phyloP scores from a whole-genome alignment of 305 asterid species.

The Fraxinus ornus region DNA sequence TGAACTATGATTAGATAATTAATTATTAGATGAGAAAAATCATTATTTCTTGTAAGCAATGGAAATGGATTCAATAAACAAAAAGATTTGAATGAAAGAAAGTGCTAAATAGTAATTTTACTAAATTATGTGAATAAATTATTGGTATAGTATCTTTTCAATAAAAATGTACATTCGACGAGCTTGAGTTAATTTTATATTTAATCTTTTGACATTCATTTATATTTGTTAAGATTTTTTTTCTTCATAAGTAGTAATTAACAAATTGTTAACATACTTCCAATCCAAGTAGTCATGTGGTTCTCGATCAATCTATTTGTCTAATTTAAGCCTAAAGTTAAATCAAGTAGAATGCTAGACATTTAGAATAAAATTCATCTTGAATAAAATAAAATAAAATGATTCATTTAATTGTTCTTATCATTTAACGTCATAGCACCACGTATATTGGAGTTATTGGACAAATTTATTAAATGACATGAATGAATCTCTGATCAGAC shows the following conservation, averaged over 20 bases:
- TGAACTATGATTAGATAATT: conserved; percentile 22
- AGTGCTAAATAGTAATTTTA: neutral
- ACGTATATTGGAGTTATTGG: too few species aligned
- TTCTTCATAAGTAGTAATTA: too few species aligned
- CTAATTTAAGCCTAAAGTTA: neutral
- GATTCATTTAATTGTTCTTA: too few species aligned
- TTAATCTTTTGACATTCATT: neutral
- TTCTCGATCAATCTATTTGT: neutral
- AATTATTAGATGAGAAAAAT: conserved; percentile 9
- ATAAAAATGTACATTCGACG: neutral
- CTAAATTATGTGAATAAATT: too few species aligned
- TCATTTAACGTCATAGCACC: too few species aligned
- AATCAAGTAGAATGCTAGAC: neutral
- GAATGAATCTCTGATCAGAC: neutral
- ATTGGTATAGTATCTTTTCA: neutral
- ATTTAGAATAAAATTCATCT: neutral
- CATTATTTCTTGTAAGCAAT: neutral
- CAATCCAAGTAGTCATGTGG: neutral
- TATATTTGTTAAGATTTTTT: too few species aligned
- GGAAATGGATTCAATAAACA: neutral
- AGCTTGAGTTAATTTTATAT: neutral
- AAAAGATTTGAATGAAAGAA: neutral
- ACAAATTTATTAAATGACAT: too few species aligned
- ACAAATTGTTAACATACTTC: neutral
- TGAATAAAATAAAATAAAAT: neutral